Base-by-base conservation (phyloP, 805 yeast genomes). In the Saturnispora gosingensis region DNA sequence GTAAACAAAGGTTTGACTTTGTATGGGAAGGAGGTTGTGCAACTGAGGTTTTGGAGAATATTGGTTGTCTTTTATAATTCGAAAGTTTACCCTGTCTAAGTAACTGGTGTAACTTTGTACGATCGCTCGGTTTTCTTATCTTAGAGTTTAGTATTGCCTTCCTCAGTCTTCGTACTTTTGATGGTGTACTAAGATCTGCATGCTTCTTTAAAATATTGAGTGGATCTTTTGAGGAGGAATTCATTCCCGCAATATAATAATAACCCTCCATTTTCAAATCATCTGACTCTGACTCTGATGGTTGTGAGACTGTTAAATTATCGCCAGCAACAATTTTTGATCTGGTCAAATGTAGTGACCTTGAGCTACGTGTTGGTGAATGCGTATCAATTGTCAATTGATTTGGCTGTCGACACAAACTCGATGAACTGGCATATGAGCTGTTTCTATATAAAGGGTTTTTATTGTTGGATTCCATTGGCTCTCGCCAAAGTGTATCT, bases 401-500 rank as follows among this genome's bases (percentile, higher is more conserved):
- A 27, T 8, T 15, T 4, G 32, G 7, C n/a, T 24, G 22, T 6
- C 15, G 35, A 27, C 35, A n/a, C n/a, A 22, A 43, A n/a, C 10
- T 28, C 1, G 3, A 15, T 27, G 34, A 7, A 10, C 24, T 43
- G 4, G 25, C 16, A 11, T 7, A n/a, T 7, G 45, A 27, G 10
- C 5, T 28, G n/a, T 6, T 8, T 43, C 3, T 22, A n/a, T 25
- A 9, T 4, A 16, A 9, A n/a, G 42, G 8, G 16, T 18, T 11
- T 22, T 45, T 24, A 32, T 20, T 28, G 16, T 8, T 38, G 9
- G 9, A 32, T 16, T 43, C 45, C n/a, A 20, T 25, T 10, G 34
- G 32, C 18, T 38, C 28, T 11, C 50, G 34, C 80, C 80, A 76
- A 24, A 72, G 66, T 52, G 64, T 60, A 11, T 65, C 58, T 11